These are phyloP conservation scores for Alnus rubra DNA, from an alignment of 306 rosid genomes.

Conservation along the genomic window DNA sequence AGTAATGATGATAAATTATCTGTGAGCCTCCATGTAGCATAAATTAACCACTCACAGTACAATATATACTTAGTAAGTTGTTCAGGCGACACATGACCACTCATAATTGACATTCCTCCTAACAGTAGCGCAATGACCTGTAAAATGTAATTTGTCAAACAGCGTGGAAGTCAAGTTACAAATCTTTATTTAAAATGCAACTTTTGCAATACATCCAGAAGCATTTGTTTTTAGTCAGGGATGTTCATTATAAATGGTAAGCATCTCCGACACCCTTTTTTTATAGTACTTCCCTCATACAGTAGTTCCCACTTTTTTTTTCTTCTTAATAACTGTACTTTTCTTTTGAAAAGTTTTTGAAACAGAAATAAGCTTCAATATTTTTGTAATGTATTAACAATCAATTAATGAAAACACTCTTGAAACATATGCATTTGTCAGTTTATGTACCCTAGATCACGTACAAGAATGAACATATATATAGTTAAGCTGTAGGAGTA, in stretches of 20 bases:
- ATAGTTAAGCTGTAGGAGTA: background rate
- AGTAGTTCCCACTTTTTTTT: background rate
- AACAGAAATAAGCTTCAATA: background rate
- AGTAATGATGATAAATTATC: conserved; percentile 67
- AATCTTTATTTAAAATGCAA: background rate
- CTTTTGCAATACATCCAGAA: background rate
- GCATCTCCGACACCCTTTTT: background rate
- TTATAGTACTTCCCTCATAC: background rate
- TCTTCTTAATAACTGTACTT: background rate
- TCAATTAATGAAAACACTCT: background rate
- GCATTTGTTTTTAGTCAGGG: background rate
- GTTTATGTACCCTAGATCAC: background rate
- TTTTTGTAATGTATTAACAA: background rate
- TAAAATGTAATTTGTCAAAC: conserved; percentile 22
- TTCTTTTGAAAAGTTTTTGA: background rate
- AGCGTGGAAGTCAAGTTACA: conserved; percentile 7
- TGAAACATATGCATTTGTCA: background rate
- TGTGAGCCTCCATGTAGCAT: conserved; percentile 83
- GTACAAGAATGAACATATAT: background rate
- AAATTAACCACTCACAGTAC: conserved; percentile 90
- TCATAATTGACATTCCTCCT: conserved; percentile 58
- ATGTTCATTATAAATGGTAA: background rate
- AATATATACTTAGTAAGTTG: conserved; percentile 82
- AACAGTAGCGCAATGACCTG: conserved; percentile 69
- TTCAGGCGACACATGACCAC: conserved; percentile 56